Percentiles rank a stretch among this genome's conserved stretches.
These are phyloP conservation scores for Fistulinella staudtii DNA, from an alignment of 1,284 basidiomycete species.

Conservation along the genomic window DNA sequence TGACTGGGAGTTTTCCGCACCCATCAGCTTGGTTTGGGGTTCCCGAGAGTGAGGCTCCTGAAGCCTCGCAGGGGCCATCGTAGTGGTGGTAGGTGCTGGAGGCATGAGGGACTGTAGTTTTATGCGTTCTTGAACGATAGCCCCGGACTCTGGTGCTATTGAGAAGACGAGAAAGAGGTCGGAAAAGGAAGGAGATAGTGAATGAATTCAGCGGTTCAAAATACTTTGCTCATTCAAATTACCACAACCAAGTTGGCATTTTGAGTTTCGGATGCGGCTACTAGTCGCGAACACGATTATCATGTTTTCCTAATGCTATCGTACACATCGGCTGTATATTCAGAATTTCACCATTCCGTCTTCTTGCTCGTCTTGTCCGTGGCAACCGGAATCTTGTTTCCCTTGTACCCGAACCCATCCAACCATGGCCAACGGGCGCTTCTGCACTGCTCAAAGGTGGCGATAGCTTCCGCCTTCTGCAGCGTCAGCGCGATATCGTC, in stretches of 20 bases:
- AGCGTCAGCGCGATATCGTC: slow-evolving; percentile 93
- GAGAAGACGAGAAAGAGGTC: slow-evolving; percentile 1
- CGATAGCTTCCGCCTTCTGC: slow-evolving; percentile 68
- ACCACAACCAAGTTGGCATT: slow-evolving; percentile 4
- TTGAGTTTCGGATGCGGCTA: slow-evolving; percentile 17
- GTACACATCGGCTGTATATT: slow-evolving; percentile 16
- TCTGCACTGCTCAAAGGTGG: slow-evolving; percentile 73
- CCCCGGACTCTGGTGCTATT: neutral
- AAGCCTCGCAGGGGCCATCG: slow-evolving; percentile 11
- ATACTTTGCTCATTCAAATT: slow-evolving; percentile 7
- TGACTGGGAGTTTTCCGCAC: slow-evolving; percentile 7
- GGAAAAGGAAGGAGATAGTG: neutral
- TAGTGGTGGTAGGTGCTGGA: slow-evolving; percentile 10
- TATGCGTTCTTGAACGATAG: slow-evolving; percentile 4
- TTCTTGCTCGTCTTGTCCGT: slow-evolving; percentile 46
- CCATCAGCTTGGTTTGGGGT: slow-evolving; percentile 13
- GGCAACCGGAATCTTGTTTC: slow-evolving; percentile 63
- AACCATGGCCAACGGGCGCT: slow-evolving; percentile 87
- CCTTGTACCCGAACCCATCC: slow-evolving; percentile 88
- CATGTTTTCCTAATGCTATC: slow-evolving; percentile 2
- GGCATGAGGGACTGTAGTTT: no score
- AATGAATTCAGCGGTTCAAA: slow-evolving; percentile 2
- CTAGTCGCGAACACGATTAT: slow-evolving; percentile 1
- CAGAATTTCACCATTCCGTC: slow-evolving; percentile 87
- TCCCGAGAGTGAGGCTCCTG: slow-evolving; percentile 18